Percentiles rank a stretch among this genome's conserved stretches.
phyloP scores from a whole-genome alignment of 2,329 filamentous ascomycete species.

The Ilyonectria robusta region DNA sequence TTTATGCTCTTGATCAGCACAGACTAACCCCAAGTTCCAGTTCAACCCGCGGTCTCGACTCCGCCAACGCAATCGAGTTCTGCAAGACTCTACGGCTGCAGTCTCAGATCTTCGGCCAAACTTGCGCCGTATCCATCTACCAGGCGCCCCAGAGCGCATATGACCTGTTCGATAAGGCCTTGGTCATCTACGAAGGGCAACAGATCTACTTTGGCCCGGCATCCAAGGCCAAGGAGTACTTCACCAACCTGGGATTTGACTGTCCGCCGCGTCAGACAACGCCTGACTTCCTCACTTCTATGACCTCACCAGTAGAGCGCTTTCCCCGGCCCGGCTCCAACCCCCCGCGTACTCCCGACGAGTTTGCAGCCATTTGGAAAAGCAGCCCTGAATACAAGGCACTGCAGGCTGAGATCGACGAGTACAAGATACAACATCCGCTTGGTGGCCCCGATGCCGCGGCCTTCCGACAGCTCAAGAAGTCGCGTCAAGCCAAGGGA shows the following conservation, averaged over 20 bases:
- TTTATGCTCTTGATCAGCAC: neutral
- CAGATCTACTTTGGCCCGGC: conserved; percentile 75
- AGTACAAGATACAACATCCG: conserved; percentile 51
- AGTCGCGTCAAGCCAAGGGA: conserved; percentile 45
- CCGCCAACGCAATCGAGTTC: conserved; percentile 38
- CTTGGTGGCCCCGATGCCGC: conserved; percentile 28
- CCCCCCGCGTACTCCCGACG: conserved; percentile 51
- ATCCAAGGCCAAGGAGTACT: conserved; percentile 70
- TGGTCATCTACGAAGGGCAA: conserved; percentile 75
- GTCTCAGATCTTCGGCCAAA: conserved; percentile 34
- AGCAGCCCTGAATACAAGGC: conserved; percentile 31
- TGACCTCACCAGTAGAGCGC: conserved; percentile 56
- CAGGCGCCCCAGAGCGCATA: conserved; percentile 72
- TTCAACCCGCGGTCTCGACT: conserved; percentile 43
- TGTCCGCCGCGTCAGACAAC: conserved; percentile 73
- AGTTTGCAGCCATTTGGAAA: conserved; percentile 54
- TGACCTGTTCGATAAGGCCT: conserved; percentile 76
- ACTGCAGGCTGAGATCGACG: conserved; percentile 38
- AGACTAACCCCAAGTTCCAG: neutral
- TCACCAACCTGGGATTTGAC: conserved; percentile 72
- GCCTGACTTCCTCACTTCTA: conserved; percentile 73
- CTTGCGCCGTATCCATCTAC: conserved; percentile 61
- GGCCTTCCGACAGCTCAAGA: conserved; percentile 38
- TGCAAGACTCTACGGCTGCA: conserved; percentile 35
- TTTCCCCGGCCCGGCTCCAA: conserved; percentile 47